Evolutionary conservation across 306 rosid genomes (phyloP).

Genomic region (Mimosa pudica): DNA sequence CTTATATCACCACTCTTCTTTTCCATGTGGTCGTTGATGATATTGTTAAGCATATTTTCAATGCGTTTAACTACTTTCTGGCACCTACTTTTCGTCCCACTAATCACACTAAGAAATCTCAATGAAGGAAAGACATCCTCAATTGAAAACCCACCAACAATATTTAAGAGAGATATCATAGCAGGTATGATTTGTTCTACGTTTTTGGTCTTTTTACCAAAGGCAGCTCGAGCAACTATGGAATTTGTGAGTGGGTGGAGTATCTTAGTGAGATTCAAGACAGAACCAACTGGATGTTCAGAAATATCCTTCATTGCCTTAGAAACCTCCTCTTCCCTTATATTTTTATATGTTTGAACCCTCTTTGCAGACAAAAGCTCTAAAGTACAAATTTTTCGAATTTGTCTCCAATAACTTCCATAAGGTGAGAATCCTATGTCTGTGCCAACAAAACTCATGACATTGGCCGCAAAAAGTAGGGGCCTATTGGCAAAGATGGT

Average conservation of each 20-base stretch:
- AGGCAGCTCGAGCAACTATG: not conserved
- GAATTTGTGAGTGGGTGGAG: not conserved
- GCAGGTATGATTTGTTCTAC: not conserved
- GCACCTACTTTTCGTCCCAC: conserved; percentile 15
- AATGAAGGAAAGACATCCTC: not conserved
- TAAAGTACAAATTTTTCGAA: no score
- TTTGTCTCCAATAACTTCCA: no score
- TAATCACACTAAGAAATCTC: not conserved
- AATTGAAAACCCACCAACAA: not conserved
- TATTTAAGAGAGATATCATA: not conserved
- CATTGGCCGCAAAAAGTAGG: not conserved
- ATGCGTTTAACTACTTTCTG: not conserved
- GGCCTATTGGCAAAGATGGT: not conserved
- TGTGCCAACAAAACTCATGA: not conserved
- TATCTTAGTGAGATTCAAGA: not conserved
- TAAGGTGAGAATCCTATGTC: not conserved
- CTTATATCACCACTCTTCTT: not conserved
- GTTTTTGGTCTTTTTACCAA: not conserved
- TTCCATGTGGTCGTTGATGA: conserved; percentile 22
- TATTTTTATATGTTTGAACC: not conserved
- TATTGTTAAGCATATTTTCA: conserved; percentile 14
- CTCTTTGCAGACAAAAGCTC: no score
- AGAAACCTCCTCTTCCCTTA: not conserved
- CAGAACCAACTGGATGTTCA: not conserved
- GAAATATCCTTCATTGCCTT: not conserved